Base-by-base conservation (phyloP, 2,329 filamentous ascomycete species). In the Penicillium olsonii region DNA sequence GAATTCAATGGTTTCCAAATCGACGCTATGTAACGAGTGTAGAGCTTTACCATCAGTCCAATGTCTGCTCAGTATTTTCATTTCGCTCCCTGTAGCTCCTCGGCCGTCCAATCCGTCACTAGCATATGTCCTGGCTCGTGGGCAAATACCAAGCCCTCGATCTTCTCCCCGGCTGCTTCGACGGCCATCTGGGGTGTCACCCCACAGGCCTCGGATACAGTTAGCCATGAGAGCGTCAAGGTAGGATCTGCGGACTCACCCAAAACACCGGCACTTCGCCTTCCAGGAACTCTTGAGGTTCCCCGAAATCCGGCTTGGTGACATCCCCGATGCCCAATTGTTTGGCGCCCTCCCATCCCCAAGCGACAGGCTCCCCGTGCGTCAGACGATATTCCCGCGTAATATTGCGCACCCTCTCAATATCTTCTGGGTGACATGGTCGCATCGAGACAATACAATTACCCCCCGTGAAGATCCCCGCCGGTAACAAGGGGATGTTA, bases 101-200 rank as follows among this genome's bases (percentile, higher is more conserved):
- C 67, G 47, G 77, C 73, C 18, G 60, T 68, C 40, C 59, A 67
- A 72, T 87, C 83, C 44, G 84, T 64, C 1, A 85, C 68, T 35
- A 86, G 61, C 83, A 87, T 87, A 62, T 84, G 75, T 0, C 82
- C 82, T 1, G 83, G 83, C 15, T 78, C 77, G 69, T 87, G 84
- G 1, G 77, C 79, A 73, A 87, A 82, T 2, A 85, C 74, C 1
- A 74, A 71, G 0, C 84, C 84, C 39, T 79, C 60, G 38, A 84
- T 59, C 7, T 64, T 68, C 7, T 57, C 42, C 12, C 61, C 54
- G 5, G 82, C 80, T 48, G 71, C 73, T 75, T 84, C 78, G 1
- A 87, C 80, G 12, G 82, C 83, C 60, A 84, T 79, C 61, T 87
- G 84, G 2, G 84, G 83, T 31, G 84, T 87, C 10, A 87, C 83